Percentiles rank a stretch among this genome's conserved stretches.
These are phyloP conservation scores for Nadsonia commutata DNA, from an alignment of 1,139 yeast species.

Conservation along the genomic window DNA sequence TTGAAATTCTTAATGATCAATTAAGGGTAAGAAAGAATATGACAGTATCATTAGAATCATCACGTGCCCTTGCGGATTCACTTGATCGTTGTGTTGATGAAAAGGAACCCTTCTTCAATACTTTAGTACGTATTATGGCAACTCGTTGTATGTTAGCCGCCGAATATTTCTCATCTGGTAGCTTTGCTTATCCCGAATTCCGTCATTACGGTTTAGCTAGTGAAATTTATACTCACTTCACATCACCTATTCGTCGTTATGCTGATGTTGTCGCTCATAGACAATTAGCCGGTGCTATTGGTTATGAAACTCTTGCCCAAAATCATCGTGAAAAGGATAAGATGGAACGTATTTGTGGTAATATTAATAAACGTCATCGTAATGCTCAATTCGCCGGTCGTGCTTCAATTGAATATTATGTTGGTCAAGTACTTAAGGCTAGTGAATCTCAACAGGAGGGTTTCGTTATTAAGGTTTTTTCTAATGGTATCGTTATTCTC, in stretches of 20 bases:
- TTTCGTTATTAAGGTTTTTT: conserved; percentile 79
- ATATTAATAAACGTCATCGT: conserved; percentile 87
- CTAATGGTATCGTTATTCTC: conserved; percentile 86
- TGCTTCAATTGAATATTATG: conserved; percentile 93
- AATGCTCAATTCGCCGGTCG: conserved; percentile 98
- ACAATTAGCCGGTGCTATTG: conserved; percentile 94
- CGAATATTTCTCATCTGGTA: conserved; percentile 92
- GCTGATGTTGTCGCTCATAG: conserved; percentile 97
- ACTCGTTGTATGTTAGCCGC: conserved; percentile 99
- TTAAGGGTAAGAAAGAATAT: conserved; percentile 63
- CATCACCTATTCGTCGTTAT: conserved; percentile 95
- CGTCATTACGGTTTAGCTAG: conserved; percentile 95
- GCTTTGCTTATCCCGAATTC: conserved; percentile 83
- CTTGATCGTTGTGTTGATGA: conserved; percentile 76
- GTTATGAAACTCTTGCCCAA: conserved; percentile 70
- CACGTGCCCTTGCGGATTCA: conserved; percentile 88
- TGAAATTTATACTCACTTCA: conserved; percentile 94
- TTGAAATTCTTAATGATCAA: conserved; percentile 81
- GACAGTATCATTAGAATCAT: conserved; percentile 66
- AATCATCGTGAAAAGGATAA: conserved; percentile 77
- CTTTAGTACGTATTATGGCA: conserved; percentile 88
- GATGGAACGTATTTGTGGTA: conserved; percentile 79
- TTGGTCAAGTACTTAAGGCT: conserved; percentile 87
- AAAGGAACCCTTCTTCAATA: conserved; percentile 80
- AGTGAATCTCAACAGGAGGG: conserved; percentile 70